Conservation (phyloP, 768 basidiomycete genomes). For the Podaxis sp. region DNA sequence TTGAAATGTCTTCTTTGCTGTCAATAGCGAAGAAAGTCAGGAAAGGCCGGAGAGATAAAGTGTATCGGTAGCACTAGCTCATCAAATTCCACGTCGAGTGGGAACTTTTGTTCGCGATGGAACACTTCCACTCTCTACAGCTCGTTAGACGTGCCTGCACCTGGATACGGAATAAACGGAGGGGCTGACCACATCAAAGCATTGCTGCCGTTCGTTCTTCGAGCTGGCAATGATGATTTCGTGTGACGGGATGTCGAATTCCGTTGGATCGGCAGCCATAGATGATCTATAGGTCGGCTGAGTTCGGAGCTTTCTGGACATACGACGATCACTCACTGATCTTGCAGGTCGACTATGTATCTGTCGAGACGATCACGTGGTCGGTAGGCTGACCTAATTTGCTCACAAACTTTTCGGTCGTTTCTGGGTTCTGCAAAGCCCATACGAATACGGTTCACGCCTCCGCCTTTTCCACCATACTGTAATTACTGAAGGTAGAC, state of each 20-base stretch:
- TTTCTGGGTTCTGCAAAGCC: background rate
- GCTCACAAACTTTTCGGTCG: slow-evolving; percentile 3
- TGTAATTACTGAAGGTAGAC: slow-evolving; percentile 21
- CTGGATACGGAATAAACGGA: background rate
- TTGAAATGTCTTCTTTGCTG: slow-evolving; percentile 63
- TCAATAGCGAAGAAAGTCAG: slow-evolving; percentile 9
- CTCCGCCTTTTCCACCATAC: background rate
- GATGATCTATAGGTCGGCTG: background rate
- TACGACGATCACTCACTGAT: background rate
- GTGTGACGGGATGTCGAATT: slow-evolving; percentile 37
- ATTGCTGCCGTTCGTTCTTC: slow-evolving; percentile 58
- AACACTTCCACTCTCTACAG: slow-evolving; percentile 54
- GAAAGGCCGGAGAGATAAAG: slow-evolving; percentile 2
- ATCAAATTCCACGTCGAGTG: slow-evolving; percentile 75
- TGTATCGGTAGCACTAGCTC: slow-evolving; percentile 44
- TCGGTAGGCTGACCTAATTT: slow-evolving; percentile 1
- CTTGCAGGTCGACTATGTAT: background rate
- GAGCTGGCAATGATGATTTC: slow-evolving; percentile 56
- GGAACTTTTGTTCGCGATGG: slow-evolving; percentile 66
- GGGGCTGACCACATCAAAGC: slow-evolving; percentile 52
- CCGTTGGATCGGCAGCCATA: slow-evolving; percentile 6
- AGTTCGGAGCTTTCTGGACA: background rate
- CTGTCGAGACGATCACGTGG: background rate
- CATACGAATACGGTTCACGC: background rate
- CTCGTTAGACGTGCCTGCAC: background rate